phyloP scores from a whole-genome alignment of 805 yeast genomes.

The Ogataea degrootiae region DNA sequence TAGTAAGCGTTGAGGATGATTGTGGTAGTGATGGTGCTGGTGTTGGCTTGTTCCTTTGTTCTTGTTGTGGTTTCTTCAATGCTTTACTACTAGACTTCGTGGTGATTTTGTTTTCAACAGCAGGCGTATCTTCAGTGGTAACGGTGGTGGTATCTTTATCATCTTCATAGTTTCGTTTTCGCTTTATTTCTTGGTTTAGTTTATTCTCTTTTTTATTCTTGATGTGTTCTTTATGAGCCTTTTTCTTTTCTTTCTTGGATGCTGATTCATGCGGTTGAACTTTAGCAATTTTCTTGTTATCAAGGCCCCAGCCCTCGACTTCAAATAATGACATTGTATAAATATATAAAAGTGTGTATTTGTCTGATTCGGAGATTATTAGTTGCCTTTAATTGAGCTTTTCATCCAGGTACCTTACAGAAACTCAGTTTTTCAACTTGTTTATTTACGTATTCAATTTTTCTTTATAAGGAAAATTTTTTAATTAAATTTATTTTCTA shows the following conservation, averaged over 20 bases:
- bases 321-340: conserved; percentile 58
- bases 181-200: conserved; percentile 1
- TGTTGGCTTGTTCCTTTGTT: background rate
- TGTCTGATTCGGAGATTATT: background rate
- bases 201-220: conserved; percentile 6
- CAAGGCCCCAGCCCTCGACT: conserved; percentile 79
- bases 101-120: background rate
- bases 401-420: too few species aligned
- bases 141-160: background rate
- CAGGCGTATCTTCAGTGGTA: background rate
- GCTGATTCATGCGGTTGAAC: conserved; percentile 29
- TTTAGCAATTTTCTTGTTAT: conserved; percentile 45
- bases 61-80: background rate
- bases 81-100: background rate
- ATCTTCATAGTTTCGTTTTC: conserved; percentile 2
- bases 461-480: too few species aligned
- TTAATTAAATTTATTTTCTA: too few species aligned
- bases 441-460: too few species aligned
- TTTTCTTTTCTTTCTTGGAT: conserved; percentile 16
- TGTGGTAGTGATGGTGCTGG: background rate
- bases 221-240: conserved; percentile 10
- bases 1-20: background rate
- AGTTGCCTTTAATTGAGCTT: background rate
- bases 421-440: too few species aligned
- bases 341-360: background rate